Evolutionary conservation across 2,329 filamentous ascomycete species (phyloP).

Genomic region (Aureobasidium musti): DNA sequence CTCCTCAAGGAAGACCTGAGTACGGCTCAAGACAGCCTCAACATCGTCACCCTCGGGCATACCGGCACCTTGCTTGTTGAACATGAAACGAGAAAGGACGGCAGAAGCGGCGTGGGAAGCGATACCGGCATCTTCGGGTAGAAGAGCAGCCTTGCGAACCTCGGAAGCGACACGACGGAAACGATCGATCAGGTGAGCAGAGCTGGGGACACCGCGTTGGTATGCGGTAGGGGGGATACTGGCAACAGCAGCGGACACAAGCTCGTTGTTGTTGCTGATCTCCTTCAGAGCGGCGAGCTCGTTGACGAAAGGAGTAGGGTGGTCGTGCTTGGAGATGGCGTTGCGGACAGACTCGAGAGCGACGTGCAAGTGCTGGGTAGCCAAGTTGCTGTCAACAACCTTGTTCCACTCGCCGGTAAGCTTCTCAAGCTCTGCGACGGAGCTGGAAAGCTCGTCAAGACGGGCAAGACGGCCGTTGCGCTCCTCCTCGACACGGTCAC

Average conservation of each 20-base stretch:
- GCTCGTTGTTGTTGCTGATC: constrained; percentile 70
- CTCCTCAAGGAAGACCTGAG: constrained; percentile 88
- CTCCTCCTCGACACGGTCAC: constrained; percentile 82
- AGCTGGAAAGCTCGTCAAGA: constrained; percentile 74
- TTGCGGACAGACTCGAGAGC: constrained; percentile 90
- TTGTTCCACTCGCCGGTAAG: constrained; percentile 87
- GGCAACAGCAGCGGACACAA: constrained; percentile 92
- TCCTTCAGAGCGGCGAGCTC: constrained; percentile 95
- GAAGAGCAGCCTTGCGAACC: constrained; percentile 88
- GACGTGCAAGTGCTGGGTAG: constrained; percentile 94
- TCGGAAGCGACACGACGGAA: constrained; percentile 91
- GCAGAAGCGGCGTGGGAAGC: constrained; percentile 91
- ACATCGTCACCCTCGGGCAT: constrained; percentile 83
- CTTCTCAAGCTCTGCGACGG: constrained; percentile 80
- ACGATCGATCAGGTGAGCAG: constrained; percentile 85
- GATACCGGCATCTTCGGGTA: constrained; percentile 91
- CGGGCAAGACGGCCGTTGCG: constrained; percentile 83
- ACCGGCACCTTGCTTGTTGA: constrained; percentile 77
- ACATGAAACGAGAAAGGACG: constrained; percentile 88
- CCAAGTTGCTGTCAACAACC: constrained; percentile 85
- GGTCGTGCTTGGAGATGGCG: constrained; percentile 71
- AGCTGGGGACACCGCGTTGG: constrained; percentile 82
- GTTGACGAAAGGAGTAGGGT: constrained; percentile 78
- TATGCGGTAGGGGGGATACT: constrained; percentile 94
- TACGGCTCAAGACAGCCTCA: constrained; percentile 86